A percentile compares a stretch with the other conserved stretches of the same genome.
Evolutionary conservation across 2,329 filamentous ascomycete genomes (phyloP).

Genomic region (Hymenotorrendiella dingleyae): DNA sequence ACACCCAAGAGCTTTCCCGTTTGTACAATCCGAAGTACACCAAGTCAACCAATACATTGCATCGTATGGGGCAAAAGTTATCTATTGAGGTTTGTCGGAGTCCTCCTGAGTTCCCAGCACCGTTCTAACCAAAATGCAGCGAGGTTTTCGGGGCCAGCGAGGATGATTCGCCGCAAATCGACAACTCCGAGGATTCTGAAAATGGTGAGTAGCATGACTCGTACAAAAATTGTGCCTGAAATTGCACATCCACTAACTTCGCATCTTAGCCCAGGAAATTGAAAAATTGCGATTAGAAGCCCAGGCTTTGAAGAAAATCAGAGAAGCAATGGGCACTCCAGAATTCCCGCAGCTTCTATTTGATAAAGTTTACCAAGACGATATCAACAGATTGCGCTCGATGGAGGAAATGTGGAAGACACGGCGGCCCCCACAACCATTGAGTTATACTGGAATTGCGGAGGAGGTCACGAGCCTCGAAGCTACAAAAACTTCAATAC

Average conservation of each 20-base stretch:
- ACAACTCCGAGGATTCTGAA: conserved; percentile 72
- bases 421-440: conserved; percentile 64
- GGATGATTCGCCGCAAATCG: conserved; percentile 72
- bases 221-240: background rate
- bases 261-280: conserved; percentile 62
- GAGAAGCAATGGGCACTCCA: conserved; percentile 70
- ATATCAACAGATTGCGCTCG: conserved; percentile 73
- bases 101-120: background rate
- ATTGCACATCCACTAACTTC: conserved; percentile 9
- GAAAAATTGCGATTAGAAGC: conserved; percentile 81
- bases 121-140: conserved; percentile 33
- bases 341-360: conserved; percentile 78
- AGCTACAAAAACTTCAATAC: conserved; percentile 43
- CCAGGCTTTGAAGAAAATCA: conserved; percentile 75
- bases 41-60: conserved; percentile 94
- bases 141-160: conserved; percentile 92
- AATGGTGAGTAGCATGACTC: conserved; percentile 50
- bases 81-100: conserved; percentile 58
- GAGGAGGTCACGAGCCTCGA: conserved; percentile 45
- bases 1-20: conserved; percentile 90
- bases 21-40: conserved; percentile 94
- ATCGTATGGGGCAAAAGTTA: conserved; percentile 99
- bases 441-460: conserved; percentile 61
- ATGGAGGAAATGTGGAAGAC: conserved; percentile 98
- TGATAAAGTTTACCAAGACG: conserved; percentile 84